Conservation (phyloP, 768 basidiomycete species). For the Tulasnella sp. region DNA sequence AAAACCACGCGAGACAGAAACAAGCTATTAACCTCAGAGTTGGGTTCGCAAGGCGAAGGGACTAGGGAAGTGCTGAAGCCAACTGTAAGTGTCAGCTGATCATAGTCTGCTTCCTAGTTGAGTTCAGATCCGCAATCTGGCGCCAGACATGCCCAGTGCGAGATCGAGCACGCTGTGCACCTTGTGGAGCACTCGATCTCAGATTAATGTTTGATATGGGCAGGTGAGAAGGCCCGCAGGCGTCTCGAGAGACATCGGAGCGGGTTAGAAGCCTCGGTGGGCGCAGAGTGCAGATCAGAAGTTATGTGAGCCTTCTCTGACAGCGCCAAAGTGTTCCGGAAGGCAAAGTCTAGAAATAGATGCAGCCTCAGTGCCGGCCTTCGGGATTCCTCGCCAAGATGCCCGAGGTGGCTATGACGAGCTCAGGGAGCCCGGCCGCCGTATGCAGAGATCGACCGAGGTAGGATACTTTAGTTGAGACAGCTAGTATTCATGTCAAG, state of each 20-base stretch:
- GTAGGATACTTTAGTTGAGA: too few relatives aligned
- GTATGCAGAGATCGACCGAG: neutral
- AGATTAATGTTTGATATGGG: neutral
- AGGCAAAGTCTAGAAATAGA: neutral
- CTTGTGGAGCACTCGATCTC: neutral
- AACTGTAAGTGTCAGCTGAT: neutral
- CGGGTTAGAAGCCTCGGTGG: neutral
- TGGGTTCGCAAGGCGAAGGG: neutral
- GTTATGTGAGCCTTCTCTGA: neutral
- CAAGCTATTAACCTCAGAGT: neutral
- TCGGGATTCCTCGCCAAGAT: neutral
- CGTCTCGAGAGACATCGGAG: neutral
- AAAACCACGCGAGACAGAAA: neutral
- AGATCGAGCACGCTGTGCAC: neutral
- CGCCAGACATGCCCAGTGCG: neutral
- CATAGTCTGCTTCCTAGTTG: neutral
- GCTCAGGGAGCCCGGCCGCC: neutral
- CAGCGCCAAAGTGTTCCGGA: neutral
- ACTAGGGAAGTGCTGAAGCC: neutral
- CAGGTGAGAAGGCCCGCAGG: neutral
- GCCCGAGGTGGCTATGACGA: neutral
- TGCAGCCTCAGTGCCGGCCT: neutral
- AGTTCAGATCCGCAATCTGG: neutral
- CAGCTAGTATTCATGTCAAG: too few relatives aligned
- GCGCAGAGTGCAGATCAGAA: neutral